Evolutionary conservation across 2,329 filamentous ascomycete species (phyloP).

Genomic region (Teratosphaeria destructans): DNA sequence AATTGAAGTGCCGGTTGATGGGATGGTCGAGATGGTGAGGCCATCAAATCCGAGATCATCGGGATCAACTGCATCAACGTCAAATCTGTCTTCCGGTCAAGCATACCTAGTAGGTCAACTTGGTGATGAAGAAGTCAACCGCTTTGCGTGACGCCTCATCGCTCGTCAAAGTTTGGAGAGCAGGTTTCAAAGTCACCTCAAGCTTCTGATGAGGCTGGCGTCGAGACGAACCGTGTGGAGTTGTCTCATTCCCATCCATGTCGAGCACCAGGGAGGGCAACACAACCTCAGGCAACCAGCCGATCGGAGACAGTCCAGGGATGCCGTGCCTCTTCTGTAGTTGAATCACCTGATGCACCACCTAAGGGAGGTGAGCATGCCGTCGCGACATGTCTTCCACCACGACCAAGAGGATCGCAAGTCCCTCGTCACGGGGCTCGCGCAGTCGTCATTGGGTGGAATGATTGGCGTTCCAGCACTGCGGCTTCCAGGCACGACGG

Average conservation of each 20-base stretch:
- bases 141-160: too few relatives aligned
- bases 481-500: background rate
- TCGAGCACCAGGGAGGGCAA: background rate
- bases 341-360: background rate
- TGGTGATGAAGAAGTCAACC: too few relatives aligned
- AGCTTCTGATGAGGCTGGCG: background rate
- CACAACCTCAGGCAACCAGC: background rate
- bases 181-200: background rate
- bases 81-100: too few relatives aligned
- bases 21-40: too few relatives aligned
- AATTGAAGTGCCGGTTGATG: too few relatives aligned
- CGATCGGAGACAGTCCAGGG: background rate
- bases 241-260: background rate
- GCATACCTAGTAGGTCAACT: too few relatives aligned
- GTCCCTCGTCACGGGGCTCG: background rate
- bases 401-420: background rate
- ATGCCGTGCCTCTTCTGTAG: background rate
- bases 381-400: background rate
- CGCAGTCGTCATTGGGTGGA: background rate
- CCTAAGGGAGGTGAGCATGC: background rate
- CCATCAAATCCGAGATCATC: too few relatives aligned
- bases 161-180: too few relatives aligned
- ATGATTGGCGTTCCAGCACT: background rate
- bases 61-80: too few relatives aligned
- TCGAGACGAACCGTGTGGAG: background rate